Conservation (phyloP, 768 basidiomycete genomes). For the Tulasnella sp. region DNA sequence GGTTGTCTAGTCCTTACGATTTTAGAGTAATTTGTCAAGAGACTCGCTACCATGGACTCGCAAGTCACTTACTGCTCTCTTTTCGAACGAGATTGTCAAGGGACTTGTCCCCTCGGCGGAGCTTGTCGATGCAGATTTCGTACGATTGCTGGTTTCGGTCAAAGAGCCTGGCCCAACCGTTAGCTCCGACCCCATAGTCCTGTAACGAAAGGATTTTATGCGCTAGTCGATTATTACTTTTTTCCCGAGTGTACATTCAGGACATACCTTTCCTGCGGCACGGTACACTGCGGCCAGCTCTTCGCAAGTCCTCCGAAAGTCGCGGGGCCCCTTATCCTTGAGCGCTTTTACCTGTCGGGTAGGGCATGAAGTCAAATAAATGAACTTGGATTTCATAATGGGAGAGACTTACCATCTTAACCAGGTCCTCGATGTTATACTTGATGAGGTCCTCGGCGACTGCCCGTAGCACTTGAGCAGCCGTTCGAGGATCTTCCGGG, state of each 20-base stretch:
- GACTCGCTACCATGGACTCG: not conserved
- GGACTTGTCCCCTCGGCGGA: not conserved
- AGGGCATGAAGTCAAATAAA: no score
- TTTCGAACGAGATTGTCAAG: not conserved
- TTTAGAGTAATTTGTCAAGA: not conserved
- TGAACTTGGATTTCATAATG: no score
- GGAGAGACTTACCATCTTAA: not conserved
- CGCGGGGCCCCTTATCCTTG: not conserved
- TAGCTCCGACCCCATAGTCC: not conserved
- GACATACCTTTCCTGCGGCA: not conserved
- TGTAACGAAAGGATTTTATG: not conserved
- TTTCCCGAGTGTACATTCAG: not conserved
- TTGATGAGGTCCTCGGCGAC: not conserved
- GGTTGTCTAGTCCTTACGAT: not conserved
- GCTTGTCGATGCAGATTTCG: not conserved
- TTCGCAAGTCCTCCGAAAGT: not conserved
- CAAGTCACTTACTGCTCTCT: not conserved
- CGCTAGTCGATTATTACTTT: no score
- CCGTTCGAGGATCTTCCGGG: not conserved
- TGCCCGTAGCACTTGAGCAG: not conserved
- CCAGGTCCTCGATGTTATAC: not conserved
- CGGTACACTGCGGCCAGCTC: not conserved
- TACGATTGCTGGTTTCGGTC: not conserved
- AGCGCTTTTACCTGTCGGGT: not conserved
- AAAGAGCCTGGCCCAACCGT: not conserved